Conservation (phyloP, 495 filamentous ascomycete species). For the Neurospora sp. region DNA sequence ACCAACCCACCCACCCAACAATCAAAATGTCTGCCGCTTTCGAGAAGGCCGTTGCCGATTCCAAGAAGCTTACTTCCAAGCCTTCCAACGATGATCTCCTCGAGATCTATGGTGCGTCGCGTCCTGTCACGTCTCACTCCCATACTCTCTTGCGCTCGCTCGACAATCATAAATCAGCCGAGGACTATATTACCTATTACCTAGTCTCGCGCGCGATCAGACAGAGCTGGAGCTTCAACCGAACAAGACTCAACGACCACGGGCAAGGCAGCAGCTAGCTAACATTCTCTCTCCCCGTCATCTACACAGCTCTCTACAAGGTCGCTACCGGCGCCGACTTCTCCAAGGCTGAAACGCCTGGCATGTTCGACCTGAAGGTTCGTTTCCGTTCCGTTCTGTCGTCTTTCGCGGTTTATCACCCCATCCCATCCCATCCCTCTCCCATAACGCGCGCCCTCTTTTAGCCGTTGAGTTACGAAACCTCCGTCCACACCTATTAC, state of each 20-base stretch:
- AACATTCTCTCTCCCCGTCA: neutral
- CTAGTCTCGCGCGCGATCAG: neutral
- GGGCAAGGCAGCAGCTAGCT: neutral
- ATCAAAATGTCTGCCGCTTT: conserved; percentile 39
- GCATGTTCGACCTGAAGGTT: conserved; percentile 51
- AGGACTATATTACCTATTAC: neutral
- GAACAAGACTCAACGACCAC: neutral
- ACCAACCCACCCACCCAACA: conserved; percentile 4
- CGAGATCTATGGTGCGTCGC: conserved; percentile 35
- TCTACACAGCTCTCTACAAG: conserved; percentile 40
- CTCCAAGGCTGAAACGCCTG: conserved; percentile 30
- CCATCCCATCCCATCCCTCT: neutral
- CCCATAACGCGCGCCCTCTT: neutral
- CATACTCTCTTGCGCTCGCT: neutral
- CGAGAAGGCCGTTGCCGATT: conserved; percentile 52
- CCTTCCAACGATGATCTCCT: conserved; percentile 48
- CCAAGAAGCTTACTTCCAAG: conserved; percentile 52
- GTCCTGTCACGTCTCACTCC: neutral
- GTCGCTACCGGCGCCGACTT: conserved; percentile 40
- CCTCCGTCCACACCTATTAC: neutral
- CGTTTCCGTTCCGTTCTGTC: neutral
- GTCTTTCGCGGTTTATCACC: neutral
- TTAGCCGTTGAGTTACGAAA: neutral
- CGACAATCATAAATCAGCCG: neutral
- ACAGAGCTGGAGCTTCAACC: neutral